These are phyloP conservation scores for Pythium utonaiense DNA, from an alignment of 352 stramenopile species.

Conservation along the genomic window DNA sequence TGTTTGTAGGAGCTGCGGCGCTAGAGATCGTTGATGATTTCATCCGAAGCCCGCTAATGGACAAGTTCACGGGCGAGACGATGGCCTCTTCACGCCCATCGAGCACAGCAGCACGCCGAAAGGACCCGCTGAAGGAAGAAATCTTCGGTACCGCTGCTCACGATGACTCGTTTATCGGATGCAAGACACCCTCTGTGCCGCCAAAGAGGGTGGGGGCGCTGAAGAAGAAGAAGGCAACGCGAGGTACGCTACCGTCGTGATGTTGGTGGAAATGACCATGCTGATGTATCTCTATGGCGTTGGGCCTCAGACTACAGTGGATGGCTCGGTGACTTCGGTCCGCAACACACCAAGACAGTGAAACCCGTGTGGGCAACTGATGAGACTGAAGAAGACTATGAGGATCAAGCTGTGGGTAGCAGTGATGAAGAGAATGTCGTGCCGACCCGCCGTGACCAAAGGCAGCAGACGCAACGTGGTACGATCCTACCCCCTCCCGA, in stretches of 20 bases:
- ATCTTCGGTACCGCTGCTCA: constrained; percentile 48
- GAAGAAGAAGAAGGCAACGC: background rate
- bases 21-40: constrained; percentile 84
- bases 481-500: background rate
- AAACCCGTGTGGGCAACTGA: constrained; percentile 42
- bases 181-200: constrained; percentile 5
- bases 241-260: background rate
- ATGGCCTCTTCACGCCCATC: background rate
- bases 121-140: constrained; percentile 55
- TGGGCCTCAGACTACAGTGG: constrained; percentile 71
- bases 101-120: background rate
- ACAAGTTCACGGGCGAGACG: constrained; percentile 40
- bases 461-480: background rate
- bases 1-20: constrained; percentile 48
- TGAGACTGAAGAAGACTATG: background rate
- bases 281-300: too few relatives aligned
- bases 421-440: constrained; percentile 1
- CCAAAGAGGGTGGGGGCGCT: background rate
- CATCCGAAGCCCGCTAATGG: constrained; percentile 69
- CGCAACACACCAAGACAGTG: constrained; percentile 70
- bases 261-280: background rate
- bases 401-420: background rate
- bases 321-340: constrained; percentile 75
- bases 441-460: background rate
- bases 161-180: constrained; percentile 51